These are phyloP conservation scores for Fusarium kyushuense DNA, from an alignment of 2,329 filamentous ascomycete species.

Conservation along the genomic window DNA sequence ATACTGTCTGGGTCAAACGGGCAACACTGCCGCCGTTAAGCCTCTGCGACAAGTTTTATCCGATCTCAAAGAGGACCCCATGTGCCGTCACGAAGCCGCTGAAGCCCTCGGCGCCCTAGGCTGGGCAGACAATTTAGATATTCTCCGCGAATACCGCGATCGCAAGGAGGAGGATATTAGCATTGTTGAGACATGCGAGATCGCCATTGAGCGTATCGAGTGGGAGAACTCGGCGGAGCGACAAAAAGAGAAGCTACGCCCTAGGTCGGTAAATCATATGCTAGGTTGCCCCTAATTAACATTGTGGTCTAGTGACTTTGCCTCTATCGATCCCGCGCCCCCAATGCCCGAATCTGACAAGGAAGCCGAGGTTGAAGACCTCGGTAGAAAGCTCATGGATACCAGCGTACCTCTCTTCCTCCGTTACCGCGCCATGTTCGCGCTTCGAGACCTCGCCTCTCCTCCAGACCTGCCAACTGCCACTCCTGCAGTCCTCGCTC, in stretches of 20 bases:
- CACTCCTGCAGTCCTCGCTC: slow-evolving; percentile 84
- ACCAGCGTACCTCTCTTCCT: slow-evolving; percentile 84
- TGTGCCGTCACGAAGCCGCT: slow-evolving; percentile 96
- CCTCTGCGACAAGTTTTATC: slow-evolving; percentile 80
- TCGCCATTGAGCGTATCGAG: slow-evolving; percentile 91
- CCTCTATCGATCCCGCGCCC: slow-evolving; percentile 94
- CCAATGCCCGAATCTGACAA: slow-evolving; percentile 79
- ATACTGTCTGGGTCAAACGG: slow-evolving; percentile 94
- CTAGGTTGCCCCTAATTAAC: slow-evolving; percentile 47
- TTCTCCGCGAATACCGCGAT: slow-evolving; percentile 81
- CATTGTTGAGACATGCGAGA: slow-evolving; percentile 95
- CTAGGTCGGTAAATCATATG: slow-evolving; percentile 70
- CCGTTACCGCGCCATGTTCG: slow-evolving; percentile 98
- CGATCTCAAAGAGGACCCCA: slow-evolving; percentile 85
- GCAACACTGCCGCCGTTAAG: slow-evolving; percentile 78
- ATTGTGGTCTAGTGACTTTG: slow-evolving; percentile 78
- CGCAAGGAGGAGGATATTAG: slow-evolving; percentile 80
- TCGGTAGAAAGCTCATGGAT: slow-evolving; percentile 84
- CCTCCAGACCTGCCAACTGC: slow-evolving; percentile 92
- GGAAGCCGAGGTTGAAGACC: slow-evolving; percentile 79
- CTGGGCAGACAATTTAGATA: slow-evolving; percentile 76
- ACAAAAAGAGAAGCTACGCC: slow-evolving; percentile 80
- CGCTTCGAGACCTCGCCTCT: slow-evolving; percentile 92
- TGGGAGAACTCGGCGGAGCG: slow-evolving; percentile 86
- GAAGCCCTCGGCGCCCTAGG: slow-evolving; percentile 93